Percentiles rank a stretch among this genome's conserved stretches.
Conservation (phyloP, 495 filamentous ascomycete species). For the Saxispiralis lemnorum region DNA sequence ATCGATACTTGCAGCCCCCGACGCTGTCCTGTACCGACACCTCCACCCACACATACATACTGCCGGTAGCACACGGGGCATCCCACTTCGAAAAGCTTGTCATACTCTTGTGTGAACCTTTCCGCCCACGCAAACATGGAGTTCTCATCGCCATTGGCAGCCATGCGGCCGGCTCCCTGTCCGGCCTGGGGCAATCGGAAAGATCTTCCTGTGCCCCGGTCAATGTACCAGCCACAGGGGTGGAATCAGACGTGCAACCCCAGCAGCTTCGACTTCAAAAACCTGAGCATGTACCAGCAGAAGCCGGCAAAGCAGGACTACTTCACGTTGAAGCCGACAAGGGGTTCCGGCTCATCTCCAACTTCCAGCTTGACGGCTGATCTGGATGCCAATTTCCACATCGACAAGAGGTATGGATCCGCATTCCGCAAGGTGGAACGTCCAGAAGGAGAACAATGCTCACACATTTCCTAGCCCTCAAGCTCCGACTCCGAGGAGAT, state of each 20-base stretch:
- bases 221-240: conserved; percentile 30
- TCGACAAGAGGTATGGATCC: conserved; percentile 61
- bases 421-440: conserved; percentile 13
- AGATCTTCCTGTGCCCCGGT: conserved; percentile 28
- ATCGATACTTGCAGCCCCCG: no score
- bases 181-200: conserved; percentile 35
- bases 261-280: conserved; percentile 55
- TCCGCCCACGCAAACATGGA: conserved; percentile 41
- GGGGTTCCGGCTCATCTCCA: conserved; percentile 57
- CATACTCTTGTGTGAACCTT: background rate
- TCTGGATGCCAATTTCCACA: conserved; percentile 88
- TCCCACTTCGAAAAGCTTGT: no score
- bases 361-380: conserved; percentile 79
- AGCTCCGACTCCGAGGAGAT: conserved; percentile 76
- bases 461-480: conserved; percentile 47
- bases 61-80: no score
- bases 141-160: conserved; percentile 81
- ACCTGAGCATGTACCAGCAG: conserved; percentile 43
- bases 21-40: no score
- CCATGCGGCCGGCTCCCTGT: conserved; percentile 65
- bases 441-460: conserved; percentile 12
- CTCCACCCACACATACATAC: no score
- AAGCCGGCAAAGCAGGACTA: conserved; percentile 44
- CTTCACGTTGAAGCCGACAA: conserved; percentile 54
- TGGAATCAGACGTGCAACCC: conserved; percentile 10